These are phyloP conservation scores for Casuarina equisetifolia DNA, from an alignment of 306 rosid species.

Conservation along the genomic window DNA sequence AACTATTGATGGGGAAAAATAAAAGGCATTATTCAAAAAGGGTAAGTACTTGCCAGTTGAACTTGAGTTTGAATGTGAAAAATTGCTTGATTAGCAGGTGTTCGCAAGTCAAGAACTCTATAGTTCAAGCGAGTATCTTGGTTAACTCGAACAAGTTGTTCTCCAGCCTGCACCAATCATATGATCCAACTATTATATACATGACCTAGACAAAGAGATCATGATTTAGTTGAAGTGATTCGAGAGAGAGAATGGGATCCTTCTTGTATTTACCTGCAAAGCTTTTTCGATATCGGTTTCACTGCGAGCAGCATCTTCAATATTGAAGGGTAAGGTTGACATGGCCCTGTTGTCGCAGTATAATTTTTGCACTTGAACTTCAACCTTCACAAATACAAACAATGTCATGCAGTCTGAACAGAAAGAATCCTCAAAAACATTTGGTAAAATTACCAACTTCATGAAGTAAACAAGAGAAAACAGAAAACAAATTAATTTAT, in stretches of 20 bases:
- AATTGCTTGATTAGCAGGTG: slow-evolving; percentile 83
- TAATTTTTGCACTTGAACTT: slow-evolving; percentile 78
- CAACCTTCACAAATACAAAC: slow-evolving; percentile 54
- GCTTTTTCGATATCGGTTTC: slow-evolving; percentile 79
- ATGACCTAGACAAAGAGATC: not conserved
- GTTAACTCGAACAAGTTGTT: slow-evolving; percentile 76
- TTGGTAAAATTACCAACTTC: slow-evolving; percentile 2
- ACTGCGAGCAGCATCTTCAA: slow-evolving; percentile 92
- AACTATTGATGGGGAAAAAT: too few species aligned
- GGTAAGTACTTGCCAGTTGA: slow-evolving; percentile 42
- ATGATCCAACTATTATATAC: slow-evolving; percentile 19
- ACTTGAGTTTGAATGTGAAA: slow-evolving; percentile 68
- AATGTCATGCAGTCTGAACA: not conserved
- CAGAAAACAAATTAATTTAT: too few species aligned
- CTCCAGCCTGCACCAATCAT: slow-evolving; percentile 63
- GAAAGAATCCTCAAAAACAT: slow-evolving; percentile 30
- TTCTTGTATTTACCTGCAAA: slow-evolving; percentile 41
- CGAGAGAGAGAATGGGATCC: not conserved
- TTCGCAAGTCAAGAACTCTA: slow-evolving; percentile 73
- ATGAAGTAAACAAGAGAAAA: not conserved
- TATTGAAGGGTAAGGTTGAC: slow-evolving; percentile 63
- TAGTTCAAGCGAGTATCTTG: slow-evolving; percentile 82
- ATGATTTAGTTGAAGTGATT: too few species aligned
- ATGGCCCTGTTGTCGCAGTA: slow-evolving; percentile 65
- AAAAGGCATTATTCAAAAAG: not conserved